phyloP scores from a whole-genome alignment of 305 asterid species.

The Stenogyne calaminthoides region DNA sequence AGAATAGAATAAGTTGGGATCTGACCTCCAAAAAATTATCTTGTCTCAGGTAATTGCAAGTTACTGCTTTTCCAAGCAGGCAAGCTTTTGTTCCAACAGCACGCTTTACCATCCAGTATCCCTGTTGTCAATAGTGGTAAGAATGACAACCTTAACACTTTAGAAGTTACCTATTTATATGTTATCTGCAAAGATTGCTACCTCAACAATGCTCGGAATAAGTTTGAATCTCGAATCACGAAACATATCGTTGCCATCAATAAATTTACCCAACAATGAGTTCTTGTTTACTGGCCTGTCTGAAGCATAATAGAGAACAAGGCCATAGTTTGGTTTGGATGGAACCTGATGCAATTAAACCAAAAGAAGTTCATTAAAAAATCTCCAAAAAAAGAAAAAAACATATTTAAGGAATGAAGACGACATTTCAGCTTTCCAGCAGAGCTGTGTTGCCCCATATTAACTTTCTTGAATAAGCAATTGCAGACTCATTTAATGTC shows the following conservation, averaged over 20 bases:
- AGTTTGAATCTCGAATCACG: constrained; percentile 98
- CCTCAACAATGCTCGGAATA: constrained; percentile 98
- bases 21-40: constrained; percentile 96
- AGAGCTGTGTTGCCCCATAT: background rate
- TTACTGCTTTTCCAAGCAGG: constrained; percentile 94
- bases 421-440: constrained; percentile 8
- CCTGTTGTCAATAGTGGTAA: constrained; percentile 48
- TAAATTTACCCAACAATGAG: constrained; percentile 83
- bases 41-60: constrained; percentile 90
- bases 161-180: constrained; percentile 21
- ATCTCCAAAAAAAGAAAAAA: background rate
- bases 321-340: constrained; percentile 93
- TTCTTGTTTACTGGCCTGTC: constrained; percentile 78
- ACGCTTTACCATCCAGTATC: constrained; percentile 99
- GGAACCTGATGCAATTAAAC: constrained; percentile 71
- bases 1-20: constrained; percentile 15
- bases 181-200: constrained; percentile 32
- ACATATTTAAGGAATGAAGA: background rate
- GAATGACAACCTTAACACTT: constrained; percentile 17
- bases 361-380: constrained; percentile 24
- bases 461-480: constrained; percentile 5
- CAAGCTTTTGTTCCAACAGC: constrained; percentile 99
- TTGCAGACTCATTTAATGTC: constrained; percentile 6
- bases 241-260: constrained; percentile 80
- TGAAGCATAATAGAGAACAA: constrained; percentile 93